These are phyloP conservation scores for Aspergillus neoniger DNA, from an alignment of 2,329 filamentous ascomycete species.

Conservation along the genomic window DNA sequence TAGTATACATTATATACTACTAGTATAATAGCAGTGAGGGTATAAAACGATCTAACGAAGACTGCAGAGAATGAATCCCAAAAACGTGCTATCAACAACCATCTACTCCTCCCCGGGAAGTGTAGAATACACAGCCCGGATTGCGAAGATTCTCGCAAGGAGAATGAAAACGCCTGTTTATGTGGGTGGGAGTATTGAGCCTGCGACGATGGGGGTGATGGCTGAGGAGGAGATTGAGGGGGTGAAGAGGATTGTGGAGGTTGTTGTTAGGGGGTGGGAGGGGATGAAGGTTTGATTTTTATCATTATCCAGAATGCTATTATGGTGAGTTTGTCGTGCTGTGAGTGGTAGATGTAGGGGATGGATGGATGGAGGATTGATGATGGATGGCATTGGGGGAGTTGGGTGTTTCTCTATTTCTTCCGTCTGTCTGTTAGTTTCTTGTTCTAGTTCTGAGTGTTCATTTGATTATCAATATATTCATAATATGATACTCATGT, in stretches of 20 bases:
- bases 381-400: neutral
- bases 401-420: neutral
- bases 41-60: neutral
- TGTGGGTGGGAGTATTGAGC: constrained; percentile 82
- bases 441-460: neutral
- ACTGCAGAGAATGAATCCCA: constrained; percentile 39
- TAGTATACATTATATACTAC: no score
- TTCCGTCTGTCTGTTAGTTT: neutral
- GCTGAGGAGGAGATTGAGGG: constrained; percentile 95
- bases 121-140: constrained; percentile 80
- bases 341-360: no score
- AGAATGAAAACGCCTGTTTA: constrained; percentile 76
- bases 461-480: no score
- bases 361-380: neutral
- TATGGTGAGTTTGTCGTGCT: no score
- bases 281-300: no score
- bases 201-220: constrained; percentile 73
- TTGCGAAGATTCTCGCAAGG: constrained; percentile 80
- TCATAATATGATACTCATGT: no score
- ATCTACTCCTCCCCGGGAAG: constrained; percentile 73
- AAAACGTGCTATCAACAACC: constrained; percentile 68
- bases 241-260: constrained; percentile 71
- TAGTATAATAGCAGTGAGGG: no score
- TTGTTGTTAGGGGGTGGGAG: constrained; percentile 59
- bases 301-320: no score